These are phyloP conservation scores for Heliamphora exappendiculata DNA, from an alignment of 148 eudicot species.

Conservation along the genomic window DNA sequence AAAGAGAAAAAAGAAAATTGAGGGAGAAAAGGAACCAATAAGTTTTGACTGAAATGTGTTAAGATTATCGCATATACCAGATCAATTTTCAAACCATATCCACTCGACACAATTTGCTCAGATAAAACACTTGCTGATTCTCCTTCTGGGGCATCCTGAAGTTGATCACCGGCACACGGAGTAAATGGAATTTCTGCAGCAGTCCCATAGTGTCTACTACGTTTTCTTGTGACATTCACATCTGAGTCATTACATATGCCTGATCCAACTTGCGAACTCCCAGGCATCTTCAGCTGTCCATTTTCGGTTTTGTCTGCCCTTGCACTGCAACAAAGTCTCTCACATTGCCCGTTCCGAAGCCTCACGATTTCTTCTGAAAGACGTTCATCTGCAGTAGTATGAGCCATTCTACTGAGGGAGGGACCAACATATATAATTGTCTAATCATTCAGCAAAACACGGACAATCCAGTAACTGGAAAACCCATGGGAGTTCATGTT, in stretches of 20 bases:
- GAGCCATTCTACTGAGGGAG: not conserved
- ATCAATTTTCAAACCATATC: not conserved
- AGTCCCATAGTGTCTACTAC: conserved; percentile 26
- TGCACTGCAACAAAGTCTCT: conserved; percentile 22
- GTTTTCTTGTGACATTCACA: conserved; percentile 42
- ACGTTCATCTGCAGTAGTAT: conserved; percentile 35
- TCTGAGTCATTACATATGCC: conserved; percentile 12
- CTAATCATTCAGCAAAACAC: not conserved
- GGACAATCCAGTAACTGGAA: not conserved
- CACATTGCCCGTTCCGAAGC: conserved; percentile 31
- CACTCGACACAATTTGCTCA: conserved; percentile 6
- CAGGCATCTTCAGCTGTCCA: conserved; percentile 15
- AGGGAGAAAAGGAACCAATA: not conserved
- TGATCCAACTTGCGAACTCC: conserved; percentile 29
- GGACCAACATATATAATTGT: not conserved
- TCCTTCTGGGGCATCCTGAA: conserved; percentile 13
- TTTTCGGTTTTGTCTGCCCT: conserved; percentile 19
- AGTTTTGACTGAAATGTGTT: not conserved
- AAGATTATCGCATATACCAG: conserved; percentile 20
- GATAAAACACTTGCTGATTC: conserved; percentile 16
- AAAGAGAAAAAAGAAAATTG: not conserved
- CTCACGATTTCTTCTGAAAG: conserved; percentile 50
- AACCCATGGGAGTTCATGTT: not conserved
- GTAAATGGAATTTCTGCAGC: conserved; percentile 18
- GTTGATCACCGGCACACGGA: conserved; percentile 14